Base-by-base conservation (phyloP, 2,329 filamentous ascomycete genomes). In the Alternaria atra region DNA sequence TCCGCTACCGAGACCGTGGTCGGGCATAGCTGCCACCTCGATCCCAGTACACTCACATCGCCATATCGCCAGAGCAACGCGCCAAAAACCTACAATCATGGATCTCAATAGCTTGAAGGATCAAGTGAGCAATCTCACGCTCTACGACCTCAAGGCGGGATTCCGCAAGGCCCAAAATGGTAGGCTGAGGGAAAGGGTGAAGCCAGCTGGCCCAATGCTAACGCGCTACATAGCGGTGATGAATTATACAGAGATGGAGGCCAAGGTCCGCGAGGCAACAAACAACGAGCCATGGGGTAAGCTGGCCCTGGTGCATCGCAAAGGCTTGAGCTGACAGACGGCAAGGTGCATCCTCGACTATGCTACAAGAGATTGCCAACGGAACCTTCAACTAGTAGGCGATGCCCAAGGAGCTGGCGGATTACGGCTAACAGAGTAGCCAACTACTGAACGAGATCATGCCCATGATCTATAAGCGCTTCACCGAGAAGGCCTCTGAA, bases 391-490 rank as follows among this genome's bases (percentile, higher is more conserved):
- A 94, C 83, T 99, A 98, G 95, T 98, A 84, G 76, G 92, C 63
- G 37, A 10, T 23, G 20, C 30, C 27, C 27, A 2, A 17, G 17
- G 20, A 10, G 7, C 13, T 39, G 20, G 44, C 13, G 9, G 32
- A n/a, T n/a, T 13, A 42, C 9, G 20, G 50, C 72, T 78, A 58
- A 78, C 73, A 47, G 6, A 42, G 58, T 76, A 97, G 94, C 79
- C 93, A 97, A 88, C 88, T 94, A 53, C 89, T 99, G 58, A 98
- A 98, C 80, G 95, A 99, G 81, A 98, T 99, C 78, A 99, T 99
- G 95, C 95, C 95, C 68, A 95, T 99, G 93, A 97, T 99, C 77
- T 99, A 99, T 84, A 95, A 96, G 76, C 92, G 95, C 67, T 99
- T 99, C 80, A 99, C 95, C 63, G 95, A 99, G 79, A 99, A 99